Evolutionary conservation across 2,329 filamentous ascomycete genomes (phyloP), one percentile per base, ranked within the genome.

Genomic region (Aureobasidium sp.): DNA sequence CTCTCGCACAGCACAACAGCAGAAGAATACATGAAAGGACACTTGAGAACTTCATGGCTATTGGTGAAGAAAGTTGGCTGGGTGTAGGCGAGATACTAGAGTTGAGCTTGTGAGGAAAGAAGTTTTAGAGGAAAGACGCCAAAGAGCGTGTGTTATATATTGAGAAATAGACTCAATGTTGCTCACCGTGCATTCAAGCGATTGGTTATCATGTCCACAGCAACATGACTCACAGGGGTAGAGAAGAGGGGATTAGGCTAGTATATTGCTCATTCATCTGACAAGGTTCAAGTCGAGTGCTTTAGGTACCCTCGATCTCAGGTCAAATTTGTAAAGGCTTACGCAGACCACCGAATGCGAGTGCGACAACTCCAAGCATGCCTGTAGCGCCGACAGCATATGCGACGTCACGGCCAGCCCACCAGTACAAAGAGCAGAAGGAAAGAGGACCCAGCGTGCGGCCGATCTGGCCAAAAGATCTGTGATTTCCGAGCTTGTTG

Each of bases 341-440:
- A 75, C 86, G 89, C 64, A 96, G 74, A 0, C 82, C 83, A 21
- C 82, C 80, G 71, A 95, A 88, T 0, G 88, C 90, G 25, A 90
- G 74, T 11, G 79, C 80, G 46, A 82, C 81, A 11, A 97, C 92
- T 1, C 79, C 83, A 5, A 88, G 74, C 78, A 97, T 95, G 5
- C 90, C 91, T 13, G 83, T 79, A 0, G 90, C 88, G 4, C 94
- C 94, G 67, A 90, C 80, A 1, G 79, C 80, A 73, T 97, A 99
- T 2, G 94, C 94, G 11, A 85, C 81, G 70, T 95, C 88, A 49
- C 94, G 80, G 0, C 94, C 94, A 7, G 90, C 92, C 94, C 94
- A 99, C 94, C 94, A 99, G 76, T 99, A 99, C 60, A 99, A 79
- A 13, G 90, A 90, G 64, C 94, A 97, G 71, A 99, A 99, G 37